A percentile compares a stretch with the other conserved stretches of the same genome.
Conservation (phyloP, 345 rosid genomes). For the Populus deltoides region DNA sequence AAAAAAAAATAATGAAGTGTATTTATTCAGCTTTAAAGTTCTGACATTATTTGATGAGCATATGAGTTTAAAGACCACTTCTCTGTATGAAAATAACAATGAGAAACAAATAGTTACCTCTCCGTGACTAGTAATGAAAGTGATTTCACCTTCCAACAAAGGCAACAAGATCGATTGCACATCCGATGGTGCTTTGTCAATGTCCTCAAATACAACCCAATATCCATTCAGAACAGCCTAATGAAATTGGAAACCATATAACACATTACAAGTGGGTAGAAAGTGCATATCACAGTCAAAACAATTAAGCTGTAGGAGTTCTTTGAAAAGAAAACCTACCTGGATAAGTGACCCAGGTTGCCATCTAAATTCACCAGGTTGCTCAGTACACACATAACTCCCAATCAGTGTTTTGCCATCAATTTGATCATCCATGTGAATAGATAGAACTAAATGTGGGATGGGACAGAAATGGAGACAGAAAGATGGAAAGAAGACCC, state of each 20-base stretch:
- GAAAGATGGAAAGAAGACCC: background rate
- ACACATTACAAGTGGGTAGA: background rate
- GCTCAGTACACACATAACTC: constrained; percentile 84
- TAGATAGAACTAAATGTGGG: constrained; percentile 47
- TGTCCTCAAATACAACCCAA: constrained; percentile 96
- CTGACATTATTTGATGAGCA: background rate
- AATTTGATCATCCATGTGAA: constrained; percentile 98
- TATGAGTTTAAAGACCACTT: background rate
- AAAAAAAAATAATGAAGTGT: background rate
- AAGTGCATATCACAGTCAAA: background rate
- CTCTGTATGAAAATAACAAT: background rate
- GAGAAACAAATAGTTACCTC: constrained; percentile 48
- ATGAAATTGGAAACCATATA: background rate
- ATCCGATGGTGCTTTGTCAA: constrained; percentile 90
- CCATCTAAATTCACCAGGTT: constrained; percentile 98
- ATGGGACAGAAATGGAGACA: no score
- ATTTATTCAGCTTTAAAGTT: background rate
- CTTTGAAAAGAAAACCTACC: constrained; percentile 44
- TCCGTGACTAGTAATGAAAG: constrained; percentile 64
- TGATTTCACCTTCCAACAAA: constrained; percentile 72
- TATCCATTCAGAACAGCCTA: constrained; percentile 81
- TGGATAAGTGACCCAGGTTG: constrained; percentile 94
- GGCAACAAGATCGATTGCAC: constrained; percentile 77
- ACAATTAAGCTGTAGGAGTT: constrained; percentile 8
- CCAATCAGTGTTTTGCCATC: constrained; percentile 94